phyloP scores from a whole-genome alignment of 192 early-diverging fungal species.

The Backusella psychrophila region DNA sequence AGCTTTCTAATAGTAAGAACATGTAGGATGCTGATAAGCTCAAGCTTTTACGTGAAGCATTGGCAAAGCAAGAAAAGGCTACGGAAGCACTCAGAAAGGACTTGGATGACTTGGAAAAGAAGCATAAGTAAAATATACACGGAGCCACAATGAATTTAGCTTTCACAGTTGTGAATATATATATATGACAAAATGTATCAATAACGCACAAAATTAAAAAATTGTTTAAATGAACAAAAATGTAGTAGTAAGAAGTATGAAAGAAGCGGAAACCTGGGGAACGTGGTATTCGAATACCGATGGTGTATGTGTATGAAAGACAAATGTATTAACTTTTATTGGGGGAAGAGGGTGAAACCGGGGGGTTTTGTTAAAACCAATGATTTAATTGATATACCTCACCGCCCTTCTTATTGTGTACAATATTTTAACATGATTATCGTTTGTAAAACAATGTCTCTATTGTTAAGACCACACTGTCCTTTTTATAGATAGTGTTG shows the following conservation, averaged over 20 bases:
- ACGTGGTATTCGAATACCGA: background rate
- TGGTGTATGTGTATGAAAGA: background rate
- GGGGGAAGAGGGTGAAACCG: background rate
- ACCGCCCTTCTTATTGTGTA: background rate
- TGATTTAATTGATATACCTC: background rate
- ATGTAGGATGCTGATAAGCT: conserved; percentile 39
- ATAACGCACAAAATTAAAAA: background rate
- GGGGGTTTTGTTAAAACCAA: background rate
- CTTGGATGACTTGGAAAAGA: conserved; percentile 27
- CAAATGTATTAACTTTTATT: background rate
- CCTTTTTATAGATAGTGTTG: too few species aligned
- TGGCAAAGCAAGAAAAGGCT: conserved; percentile 30
- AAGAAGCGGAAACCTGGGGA: background rate
- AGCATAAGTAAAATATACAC: background rate
- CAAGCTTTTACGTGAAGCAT: conserved; percentile 32
- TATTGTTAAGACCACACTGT: too few species aligned
- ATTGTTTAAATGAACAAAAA: background rate
- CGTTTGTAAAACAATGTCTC: too few species aligned
- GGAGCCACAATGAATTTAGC: background rate
- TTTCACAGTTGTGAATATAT: background rate
- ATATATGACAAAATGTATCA: background rate
- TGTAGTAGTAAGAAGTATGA: background rate
- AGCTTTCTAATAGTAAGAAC: background rate
- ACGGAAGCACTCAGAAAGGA: conserved; percentile 28
- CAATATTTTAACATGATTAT: too few species aligned